Evolutionary conservation across 257 asterid species (phyloP).

Genomic region (Agastache rugosa): DNA sequence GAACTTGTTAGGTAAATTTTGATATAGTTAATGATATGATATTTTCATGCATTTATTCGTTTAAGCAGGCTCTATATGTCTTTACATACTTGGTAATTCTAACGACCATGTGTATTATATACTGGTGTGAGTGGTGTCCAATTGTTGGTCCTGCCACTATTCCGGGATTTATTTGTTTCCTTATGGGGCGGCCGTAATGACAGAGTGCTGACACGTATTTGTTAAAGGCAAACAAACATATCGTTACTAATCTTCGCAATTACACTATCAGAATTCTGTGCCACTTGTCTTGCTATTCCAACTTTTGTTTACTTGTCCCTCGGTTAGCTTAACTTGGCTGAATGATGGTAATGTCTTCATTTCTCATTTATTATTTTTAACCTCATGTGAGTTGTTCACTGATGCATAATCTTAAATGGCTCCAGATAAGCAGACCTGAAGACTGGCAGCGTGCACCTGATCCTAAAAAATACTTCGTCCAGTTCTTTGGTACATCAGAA

Average conservation of each 20-base stretch:
- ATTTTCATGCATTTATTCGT: conserved; percentile 12
- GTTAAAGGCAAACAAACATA: conserved; percentile 2
- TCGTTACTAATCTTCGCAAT: conserved; percentile 29
- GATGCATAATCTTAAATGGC: conserved; percentile 28
- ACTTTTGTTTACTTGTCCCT: conserved; percentile 1
- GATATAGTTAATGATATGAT: conserved; percentile 4
- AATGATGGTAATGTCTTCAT: neutral
- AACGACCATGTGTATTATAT: neutral
- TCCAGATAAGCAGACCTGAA: conserved; percentile 84
- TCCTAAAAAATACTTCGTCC: conserved; percentile 78
- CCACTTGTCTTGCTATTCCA: conserved; percentile 18
- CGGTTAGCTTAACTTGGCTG: conserved; percentile 9
- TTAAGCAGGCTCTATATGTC: neutral
- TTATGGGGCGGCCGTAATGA: conserved; percentile 33
- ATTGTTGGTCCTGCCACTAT: conserved; percentile 16
- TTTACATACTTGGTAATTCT: neutral
- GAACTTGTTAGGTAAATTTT: neutral
- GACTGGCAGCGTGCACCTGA: conserved; percentile 71
- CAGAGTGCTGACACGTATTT: conserved; percentile 19
- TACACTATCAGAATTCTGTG: conserved; percentile 16
- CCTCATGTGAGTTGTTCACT: conserved; percentile 23
- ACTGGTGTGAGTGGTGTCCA: neutral
- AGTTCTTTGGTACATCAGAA: conserved; percentile 85
- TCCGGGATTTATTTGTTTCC: neutral
- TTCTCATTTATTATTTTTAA: neutral